Base-by-base conservation (phyloP, 306 rosid genomes). In the Quercus mongolica region DNA sequence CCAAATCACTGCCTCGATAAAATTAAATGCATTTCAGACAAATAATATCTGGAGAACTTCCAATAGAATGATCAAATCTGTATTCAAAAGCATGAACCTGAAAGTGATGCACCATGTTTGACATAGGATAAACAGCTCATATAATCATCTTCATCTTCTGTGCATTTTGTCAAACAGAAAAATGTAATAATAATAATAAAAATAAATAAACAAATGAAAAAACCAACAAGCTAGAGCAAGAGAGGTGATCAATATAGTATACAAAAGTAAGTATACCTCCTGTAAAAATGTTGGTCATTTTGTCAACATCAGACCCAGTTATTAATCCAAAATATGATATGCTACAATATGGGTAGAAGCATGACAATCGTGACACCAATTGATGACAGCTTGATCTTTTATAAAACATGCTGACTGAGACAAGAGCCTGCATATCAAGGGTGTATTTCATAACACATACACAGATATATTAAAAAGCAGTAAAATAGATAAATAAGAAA, bases 51-150 rank as follows among this genome's bases (percentile, higher is more conserved):
- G 18, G 69, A n/a, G 58, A 18, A 69, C 49, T 10, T 1, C 52
- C 23, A 54, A 78, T 38, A 20, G 63, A 70, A 86, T 14, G 7
- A 54, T 25, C 1, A 61, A 35, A 58, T 80, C 56, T 55, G 70
- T 52, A 67, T 74, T 71, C 57, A 76, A 76, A 82, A 75, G 70
- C 78, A 84, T 80, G 76, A 82, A 95, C 99, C 96, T 87, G 97
- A 88, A 85, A 95, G 92, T 33, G 91, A 88, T 55, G 97, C 89
- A 41, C 97, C 97, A 6, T 79, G 92, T 75, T 90, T 91, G 89
- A 93, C 83, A 81, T 86, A 75, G 59, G 93, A 82, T 63, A 95
- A 85, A 68, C 86, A 93, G 30, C 76, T 80, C 77, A 80, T 81
- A 79, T 6, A 76, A 67, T 80, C 79, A 75, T 90, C 94, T 87